Percentiles rank a stretch among this genome's conserved stretches.
These are phyloP conservation scores for Epichloe brachyelytri DNA, from an alignment of 2,329 filamentous ascomycete genomes.

Conservation along the genomic window DNA sequence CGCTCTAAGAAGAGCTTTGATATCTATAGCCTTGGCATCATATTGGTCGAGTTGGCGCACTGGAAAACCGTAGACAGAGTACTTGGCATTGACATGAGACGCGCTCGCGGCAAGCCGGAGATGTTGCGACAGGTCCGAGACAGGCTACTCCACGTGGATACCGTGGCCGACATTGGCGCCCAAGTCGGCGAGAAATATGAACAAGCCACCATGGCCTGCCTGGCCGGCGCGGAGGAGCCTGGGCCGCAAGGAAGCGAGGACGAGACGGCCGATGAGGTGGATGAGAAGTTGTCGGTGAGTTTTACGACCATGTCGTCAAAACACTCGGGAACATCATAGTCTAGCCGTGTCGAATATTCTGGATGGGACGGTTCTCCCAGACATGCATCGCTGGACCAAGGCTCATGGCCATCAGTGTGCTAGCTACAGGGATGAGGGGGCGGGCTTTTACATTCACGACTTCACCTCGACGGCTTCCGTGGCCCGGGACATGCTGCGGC, in stretches of 20 bases:
- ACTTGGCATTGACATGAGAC: constrained; percentile 24
- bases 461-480: constrained; percentile 11
- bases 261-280: constrained; percentile 27
- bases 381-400: background rate
- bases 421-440: constrained; percentile 1
- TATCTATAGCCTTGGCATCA: constrained; percentile 37
- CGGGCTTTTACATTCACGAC: constrained; percentile 11
- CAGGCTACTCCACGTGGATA: constrained; percentile 17
- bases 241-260: constrained; percentile 24
- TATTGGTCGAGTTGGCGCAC: constrained; percentile 40
- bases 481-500: constrained; percentile 3
- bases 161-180: constrained; percentile 21
- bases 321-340: constrained; percentile 24
- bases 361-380: background rate
- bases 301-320: constrained; percentile 33
- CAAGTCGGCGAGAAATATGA: constrained; percentile 28
- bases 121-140: constrained; percentile 23
- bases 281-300: constrained; percentile 24
- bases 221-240: constrained; percentile 23
- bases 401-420: constrained; percentile 17
- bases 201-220: constrained; percentile 22
- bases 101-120: constrained; percentile 23
- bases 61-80: constrained; percentile 35
- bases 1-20: constrained; percentile 37
- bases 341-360: constrained; percentile 6